These are phyloP conservation scores for Nemania bipapillata DNA, from an alignment of 2,329 filamentous ascomycete genomes.

Conservation along the genomic window DNA sequence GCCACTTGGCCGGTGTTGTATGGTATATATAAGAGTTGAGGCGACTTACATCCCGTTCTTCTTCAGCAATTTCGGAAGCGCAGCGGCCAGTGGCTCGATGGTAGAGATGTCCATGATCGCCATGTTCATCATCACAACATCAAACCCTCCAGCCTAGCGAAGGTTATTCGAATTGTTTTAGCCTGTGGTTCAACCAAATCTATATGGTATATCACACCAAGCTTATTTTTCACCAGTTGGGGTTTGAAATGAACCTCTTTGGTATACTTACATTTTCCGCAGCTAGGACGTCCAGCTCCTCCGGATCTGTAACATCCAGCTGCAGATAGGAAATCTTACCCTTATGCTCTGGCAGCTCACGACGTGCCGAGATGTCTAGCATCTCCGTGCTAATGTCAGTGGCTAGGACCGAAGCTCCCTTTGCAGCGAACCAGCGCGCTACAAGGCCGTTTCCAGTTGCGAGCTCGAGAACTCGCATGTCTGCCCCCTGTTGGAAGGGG, in stretches of 20 bases:
- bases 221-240: not conserved
- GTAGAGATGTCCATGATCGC: slow-evolving; percentile 34
- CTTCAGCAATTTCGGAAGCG: slow-evolving; percentile 27
- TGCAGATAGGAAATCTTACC: slow-evolving; percentile 21
- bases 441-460: slow-evolving; percentile 31
- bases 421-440: slow-evolving; percentile 26
- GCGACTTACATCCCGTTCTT: slow-evolving; percentile 31
- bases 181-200: not conserved
- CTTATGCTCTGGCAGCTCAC: slow-evolving; percentile 22
- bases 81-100: slow-evolving; percentile 26
- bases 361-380: slow-evolving; percentile 19
- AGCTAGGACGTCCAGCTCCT: not conserved
- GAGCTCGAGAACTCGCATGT: slow-evolving; percentile 23
- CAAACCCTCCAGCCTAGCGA: slow-evolving; percentile 19
- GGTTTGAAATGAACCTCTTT: not conserved
- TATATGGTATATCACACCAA: not conserved
- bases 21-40: not conserved
- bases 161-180: not conserved
- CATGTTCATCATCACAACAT: slow-evolving; percentile 30
- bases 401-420: slow-evolving; percentile 23
- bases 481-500: not conserved
- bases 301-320: slow-evolving; percentile 20
- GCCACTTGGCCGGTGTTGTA: not conserved
- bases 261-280: slow-evolving; percentile 9
- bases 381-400: slow-evolving; percentile 23